Percentiles rank a stretch among this genome's conserved stretches.
Evolutionary conservation across 2,329 filamentous ascomycete species (phyloP).

Genomic region (Arthrobotrys musiformis): DNA sequence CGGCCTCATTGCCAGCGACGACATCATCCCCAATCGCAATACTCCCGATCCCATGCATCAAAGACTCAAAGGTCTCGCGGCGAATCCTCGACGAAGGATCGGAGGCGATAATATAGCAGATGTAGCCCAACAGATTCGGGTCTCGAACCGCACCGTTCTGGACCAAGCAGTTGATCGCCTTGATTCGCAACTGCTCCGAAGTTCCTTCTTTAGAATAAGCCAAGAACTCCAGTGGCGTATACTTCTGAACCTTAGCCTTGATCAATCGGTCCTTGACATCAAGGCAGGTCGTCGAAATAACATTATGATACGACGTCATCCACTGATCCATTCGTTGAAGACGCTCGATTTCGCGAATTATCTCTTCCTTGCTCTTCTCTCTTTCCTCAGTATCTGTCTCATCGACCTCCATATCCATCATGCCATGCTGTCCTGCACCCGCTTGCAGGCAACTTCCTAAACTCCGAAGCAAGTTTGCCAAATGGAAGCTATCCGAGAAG

Average conservation of each 20-base stretch:
- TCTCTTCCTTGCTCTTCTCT: constrained; percentile 66
- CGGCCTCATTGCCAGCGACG: constrained; percentile 44
- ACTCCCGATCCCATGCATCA: constrained; percentile 71
- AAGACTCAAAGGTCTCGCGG: constrained; percentile 70
- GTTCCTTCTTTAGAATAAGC: constrained; percentile 75
- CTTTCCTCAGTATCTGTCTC: constrained; percentile 63
- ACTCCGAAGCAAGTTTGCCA: constrained; percentile 79
- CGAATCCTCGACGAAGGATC: constrained; percentile 74
- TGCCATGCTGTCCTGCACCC: constrained; percentile 66
- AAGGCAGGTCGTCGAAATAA: constrained; percentile 69
- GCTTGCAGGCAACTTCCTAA: constrained; percentile 66
- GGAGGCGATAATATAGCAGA: constrained; percentile 71
- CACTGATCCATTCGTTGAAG: constrained; percentile 76
- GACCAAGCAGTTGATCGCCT: constrained; percentile 73
- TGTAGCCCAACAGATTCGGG: constrained; percentile 68
- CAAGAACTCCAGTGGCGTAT: constrained; percentile 68
- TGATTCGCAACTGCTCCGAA: constrained; percentile 72
- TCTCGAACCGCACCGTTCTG: constrained; percentile 72
- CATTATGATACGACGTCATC: constrained; percentile 75
- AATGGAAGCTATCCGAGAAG: constrained; percentile 89
- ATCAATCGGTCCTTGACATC: constrained; percentile 62
- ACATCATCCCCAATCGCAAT: constrained; percentile 72
- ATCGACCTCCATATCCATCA: constrained; percentile 62
- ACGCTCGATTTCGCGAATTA: constrained; percentile 73
- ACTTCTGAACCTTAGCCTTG: constrained; percentile 55